Evolutionary conservation across 106 monocot species (phyloP).

Genomic region (Phalaenopsis equestris): DNA sequence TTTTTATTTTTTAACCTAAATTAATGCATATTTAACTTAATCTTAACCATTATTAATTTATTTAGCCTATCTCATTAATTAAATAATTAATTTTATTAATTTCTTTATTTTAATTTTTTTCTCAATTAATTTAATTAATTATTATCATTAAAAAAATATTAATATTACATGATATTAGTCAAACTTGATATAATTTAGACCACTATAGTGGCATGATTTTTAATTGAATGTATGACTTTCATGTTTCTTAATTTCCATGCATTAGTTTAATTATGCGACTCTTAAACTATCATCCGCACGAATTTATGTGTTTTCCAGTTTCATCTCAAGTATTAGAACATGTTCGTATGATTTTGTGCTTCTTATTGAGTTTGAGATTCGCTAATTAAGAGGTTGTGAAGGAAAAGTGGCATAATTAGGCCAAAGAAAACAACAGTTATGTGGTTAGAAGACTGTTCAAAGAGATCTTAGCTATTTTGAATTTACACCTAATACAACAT

Average conservation of each 20-base stretch:
- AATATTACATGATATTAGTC: background rate
- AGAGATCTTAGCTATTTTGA: background rate
- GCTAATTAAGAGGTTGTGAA: background rate
- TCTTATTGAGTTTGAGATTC: background rate
- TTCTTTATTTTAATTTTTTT: too few relatives aligned
- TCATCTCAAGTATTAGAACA: background rate
- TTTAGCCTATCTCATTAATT: too few relatives aligned
- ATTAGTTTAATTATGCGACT: background rate
- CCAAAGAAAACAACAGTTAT: background rate
- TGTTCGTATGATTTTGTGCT: background rate
- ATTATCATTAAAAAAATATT: too few relatives aligned
- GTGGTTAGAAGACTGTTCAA: background rate
- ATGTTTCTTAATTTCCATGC: background rate
- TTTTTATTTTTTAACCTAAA: too few relatives aligned
- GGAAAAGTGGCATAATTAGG: background rate
- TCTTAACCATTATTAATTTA: too few relatives aligned
- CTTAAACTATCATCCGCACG: background rate
- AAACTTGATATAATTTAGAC: background rate
- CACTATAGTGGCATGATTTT: background rate
- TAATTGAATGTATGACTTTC: too few relatives aligned
- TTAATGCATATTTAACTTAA: too few relatives aligned
- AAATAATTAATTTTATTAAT: too few relatives aligned
- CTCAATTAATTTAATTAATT: too few relatives aligned
- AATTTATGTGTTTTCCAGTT: background rate
- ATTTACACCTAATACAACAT: background rate